These are phyloP conservation scores for Rhinocladiella similis DNA, from an alignment of 2,329 filamentous ascomycete genomes.

Conservation along the genomic window DNA sequence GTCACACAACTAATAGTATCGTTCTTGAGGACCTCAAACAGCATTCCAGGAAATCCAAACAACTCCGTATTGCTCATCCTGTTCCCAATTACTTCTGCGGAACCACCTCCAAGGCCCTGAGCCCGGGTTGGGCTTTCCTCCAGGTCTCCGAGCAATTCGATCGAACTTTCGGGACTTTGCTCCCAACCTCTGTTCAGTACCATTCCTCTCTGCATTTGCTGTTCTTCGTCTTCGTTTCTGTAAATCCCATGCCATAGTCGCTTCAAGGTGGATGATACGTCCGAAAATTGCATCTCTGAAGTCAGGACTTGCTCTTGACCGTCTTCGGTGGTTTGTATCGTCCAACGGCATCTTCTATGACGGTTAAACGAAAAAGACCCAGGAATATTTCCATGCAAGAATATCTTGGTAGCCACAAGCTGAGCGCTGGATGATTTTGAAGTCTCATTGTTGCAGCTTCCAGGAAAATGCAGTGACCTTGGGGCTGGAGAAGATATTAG, in stretches of 20 bases:
- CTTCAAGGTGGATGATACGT: constrained; percentile 68
- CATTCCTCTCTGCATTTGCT: constrained; percentile 64
- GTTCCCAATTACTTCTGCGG: constrained; percentile 50
- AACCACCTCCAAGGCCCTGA: constrained; percentile 26
- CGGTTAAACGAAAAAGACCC: constrained; percentile 97
- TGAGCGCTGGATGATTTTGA: constrained; percentile 50
- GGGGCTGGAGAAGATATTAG: constrained; percentile 76
- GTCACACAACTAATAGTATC: constrained; percentile 86
- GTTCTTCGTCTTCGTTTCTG: constrained; percentile 55
- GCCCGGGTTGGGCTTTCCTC: constrained; percentile 62
- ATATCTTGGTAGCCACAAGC: constrained; percentile 84
- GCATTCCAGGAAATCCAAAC: constrained; percentile 88
- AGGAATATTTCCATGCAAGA: constrained; percentile 91
- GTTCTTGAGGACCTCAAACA: constrained; percentile 95
- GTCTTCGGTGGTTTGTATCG: constrained; percentile 55
- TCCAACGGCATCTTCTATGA: constrained; percentile 86
- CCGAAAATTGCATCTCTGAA: constrained; percentile 77
- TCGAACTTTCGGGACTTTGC: constrained; percentile 78
- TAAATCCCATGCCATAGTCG: constrained; percentile 70
- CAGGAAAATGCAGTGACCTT: constrained; percentile 64
- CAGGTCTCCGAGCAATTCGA: constrained; percentile 81
- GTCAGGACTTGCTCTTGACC: constrained; percentile 51
- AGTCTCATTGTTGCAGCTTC: constrained; percentile 3
- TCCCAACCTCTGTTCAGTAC: constrained; percentile 89
- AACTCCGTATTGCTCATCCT: constrained; percentile 74